phyloP scores from a whole-genome alignment of 495 filamentous ascomycete species.

The Aspergillus funiculosus region DNA sequence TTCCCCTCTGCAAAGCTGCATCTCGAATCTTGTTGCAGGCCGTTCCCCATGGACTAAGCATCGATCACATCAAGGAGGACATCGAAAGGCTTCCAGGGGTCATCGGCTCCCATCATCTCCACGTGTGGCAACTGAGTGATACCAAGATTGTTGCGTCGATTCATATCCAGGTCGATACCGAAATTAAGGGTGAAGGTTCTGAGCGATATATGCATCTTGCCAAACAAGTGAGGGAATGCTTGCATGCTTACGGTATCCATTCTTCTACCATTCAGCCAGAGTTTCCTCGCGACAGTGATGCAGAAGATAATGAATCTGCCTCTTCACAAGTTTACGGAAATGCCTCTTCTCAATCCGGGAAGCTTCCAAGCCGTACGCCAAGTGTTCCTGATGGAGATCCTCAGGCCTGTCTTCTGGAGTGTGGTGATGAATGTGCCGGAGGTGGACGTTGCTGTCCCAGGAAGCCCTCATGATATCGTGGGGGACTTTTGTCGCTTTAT shows the following conservation, averaged over 20 bases:
- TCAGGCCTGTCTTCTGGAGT: conserved; percentile 73
- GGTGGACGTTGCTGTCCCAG: conserved; percentile 67
- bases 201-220: conserved; percentile 88
- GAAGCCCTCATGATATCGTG: conserved; percentile 23
- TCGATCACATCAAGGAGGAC: conserved; percentile 88
- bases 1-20: conserved; percentile 88
- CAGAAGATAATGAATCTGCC: conserved; percentile 41
- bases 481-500: background rate
- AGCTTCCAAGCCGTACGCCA: conserved; percentile 38
- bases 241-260: conserved; percentile 94
- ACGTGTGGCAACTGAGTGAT: conserved; percentile 96
- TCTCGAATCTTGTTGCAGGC: conserved; percentile 93
- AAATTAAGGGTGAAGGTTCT: conserved; percentile 63
- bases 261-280: conserved; percentile 98
- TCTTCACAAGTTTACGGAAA: conserved; percentile 26
- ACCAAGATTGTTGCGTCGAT: conserved; percentile 87
- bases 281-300: conserved; percentile 61
- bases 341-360: conserved; percentile 19
- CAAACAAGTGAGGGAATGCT: conserved; percentile 67
- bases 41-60: conserved; percentile 75
- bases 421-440: conserved; percentile 71
- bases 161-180: conserved; percentile 81
- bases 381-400: conserved; percentile 49
- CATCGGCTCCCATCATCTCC: conserved; percentile 84
- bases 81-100: conserved; percentile 80